Evolutionary conservation across 2,329 filamentous ascomycete species (phyloP), one percentile per base, ranked within the genome.

Genomic region (Didymella keratinophila): DNA sequence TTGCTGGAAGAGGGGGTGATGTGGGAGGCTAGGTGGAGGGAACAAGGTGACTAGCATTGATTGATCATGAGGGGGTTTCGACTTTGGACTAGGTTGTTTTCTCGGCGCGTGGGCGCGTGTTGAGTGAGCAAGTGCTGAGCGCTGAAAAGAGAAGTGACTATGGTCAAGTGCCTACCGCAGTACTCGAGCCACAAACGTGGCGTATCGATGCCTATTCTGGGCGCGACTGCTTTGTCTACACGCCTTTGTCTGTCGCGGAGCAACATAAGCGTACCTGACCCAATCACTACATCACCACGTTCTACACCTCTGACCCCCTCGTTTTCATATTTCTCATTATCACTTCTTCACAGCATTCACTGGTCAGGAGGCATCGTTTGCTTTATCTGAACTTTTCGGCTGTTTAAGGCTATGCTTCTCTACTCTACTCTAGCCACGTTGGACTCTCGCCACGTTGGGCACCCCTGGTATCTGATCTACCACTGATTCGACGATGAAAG

Each of bases 371-470:
- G n/a, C 41, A n/a, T 18, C 3, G 3, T n/a, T 42, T 23, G 8
- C 12, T 43, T n/a, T 8, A n/a, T 18, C 12, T 43, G 41, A 4
- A n/a, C 23, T 43, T 43, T 27, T 27, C n/a, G 41, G 12, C 37
- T 42, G 16, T 25, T 25, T 11, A 42, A 42, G 10, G 21, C 41
- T 43, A 43, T 27, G 41, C 41, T 43, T 43, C 21, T 43, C 41
- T 25, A 27, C 41, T 23, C 39, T 43, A 27, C 41, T 43, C 23
- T 43, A 43, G 41, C 41, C 23, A 27, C 41, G 16, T 27, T 25
- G 41, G 41, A 27, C 41, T 43, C 41, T 43, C n/a, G 41, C 41
- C 41, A 27, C 41, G 16, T 27, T 25, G 41, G 41, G 41, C 41
- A 43, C 21, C 14, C 20, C 39, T 43, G 41, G 23, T 43, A 43